Evolutionary conservation across 169 alveolate genomes (phyloP), one percentile per base, ranked within the genome.

Genomic region (Cryptosporidium tyzzeri): DNA sequence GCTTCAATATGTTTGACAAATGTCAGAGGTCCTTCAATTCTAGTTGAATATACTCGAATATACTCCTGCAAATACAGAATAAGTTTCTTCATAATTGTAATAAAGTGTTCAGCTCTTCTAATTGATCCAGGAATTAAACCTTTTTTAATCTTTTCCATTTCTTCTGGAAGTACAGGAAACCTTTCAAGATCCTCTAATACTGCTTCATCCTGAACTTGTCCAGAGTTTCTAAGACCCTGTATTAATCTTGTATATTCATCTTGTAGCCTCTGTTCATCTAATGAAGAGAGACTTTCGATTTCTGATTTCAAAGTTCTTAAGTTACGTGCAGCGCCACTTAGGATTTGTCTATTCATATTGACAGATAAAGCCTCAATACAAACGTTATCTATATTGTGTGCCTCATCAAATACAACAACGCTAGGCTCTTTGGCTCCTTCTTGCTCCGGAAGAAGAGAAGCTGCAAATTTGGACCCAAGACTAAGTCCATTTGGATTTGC

Each of bases 311-410:
- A 91, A 61, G 86, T 92, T 39, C 86, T 84, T 37, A 96, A 86
- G 91, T 97, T 97, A 59, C 93, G 84, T 59, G 93, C 91, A 14
- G 99, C 98, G 12, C 93, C 93, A 69, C 94, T 95, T 59, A 98
- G 75, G 1, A 94, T 93, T 50, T 93, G 95, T 39, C 95, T 91
- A 86, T 96, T 97, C 44, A 98, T 91, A 74, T 97, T 95, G 4
- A 98, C 97, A 91, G 98, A 95, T 84, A 97, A 94, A 8, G 99
- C 98, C 92, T 98, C 99, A 48, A 97, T 96, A 91, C 99, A 98
- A 45, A 97, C 99, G 85, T 98, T 97, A 92, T 98, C 99, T 73
- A 98, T 98, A 93, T 98, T 98, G 92, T 98, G 99, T n/a, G 99
- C 99, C 94, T 98, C 99, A 85, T 96, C 99, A 91, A 98, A 97